Evolutionary conservation across 2,329 filamentous ascomycete species (phyloP), one percentile per base, ranked within the genome.

Genomic region (Hymenoscyphus repandus): DNA sequence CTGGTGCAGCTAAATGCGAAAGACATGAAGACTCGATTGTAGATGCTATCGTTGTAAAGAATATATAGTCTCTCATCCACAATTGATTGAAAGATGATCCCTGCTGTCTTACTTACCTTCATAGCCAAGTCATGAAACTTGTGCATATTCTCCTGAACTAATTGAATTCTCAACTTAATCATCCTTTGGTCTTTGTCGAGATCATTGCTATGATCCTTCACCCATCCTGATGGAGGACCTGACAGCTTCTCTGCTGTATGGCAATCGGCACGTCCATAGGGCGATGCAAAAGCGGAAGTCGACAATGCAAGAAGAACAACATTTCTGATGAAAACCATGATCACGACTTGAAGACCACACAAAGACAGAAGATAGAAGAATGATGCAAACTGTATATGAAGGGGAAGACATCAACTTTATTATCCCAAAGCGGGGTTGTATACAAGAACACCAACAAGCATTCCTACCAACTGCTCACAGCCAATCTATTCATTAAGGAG

Each of bases 121-220:
- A 60, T 58, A 11, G 61, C 61, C 50, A 63, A 22, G 20, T 64
- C 59, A 48, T 63, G 61, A 22, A 65, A 64, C 7, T 64, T 58
- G 30, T 54, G 50, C 62, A 62, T 65, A 32, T 60, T 54, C 32
- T 63, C 61, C n/a, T 60, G 55, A 3, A 58, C 54, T 22, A 65
- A 50, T 48, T 63, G 57, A 30, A 65, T 61, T 36, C 61, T 59
- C 22, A 65, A 40, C 49, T 58, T 61, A 32, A 65, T 47, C 44
- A 37, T 56, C 3, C 48, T 48, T 2, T 34, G 41, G 42, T 62
- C 60, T 47, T 64, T 65, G 41, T 64, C 53, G 18, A 65, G 32
- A 12, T 45, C 47, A 6, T 49, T 42, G 32, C 27, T 49, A 15
- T 58, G 53, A 51, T 62, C 57, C 39, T 51, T 46, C 6, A 36